Base-by-base conservation (phyloP, 345 rosid genomes). In the Rhodamnia argentea region DNA sequence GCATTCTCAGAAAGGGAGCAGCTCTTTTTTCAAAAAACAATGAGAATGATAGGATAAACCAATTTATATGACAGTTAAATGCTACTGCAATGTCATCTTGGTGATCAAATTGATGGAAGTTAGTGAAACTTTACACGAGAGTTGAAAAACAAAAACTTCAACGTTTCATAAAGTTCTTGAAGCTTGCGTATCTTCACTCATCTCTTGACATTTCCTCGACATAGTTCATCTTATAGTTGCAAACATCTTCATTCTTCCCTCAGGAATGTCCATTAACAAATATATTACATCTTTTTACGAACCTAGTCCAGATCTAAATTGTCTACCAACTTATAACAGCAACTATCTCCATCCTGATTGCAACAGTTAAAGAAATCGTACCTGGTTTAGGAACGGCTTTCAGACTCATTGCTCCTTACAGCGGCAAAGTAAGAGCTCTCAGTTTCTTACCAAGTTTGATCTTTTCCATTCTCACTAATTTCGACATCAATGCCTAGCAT, bases 301-400 rank as follows among this genome's bases (percentile, higher is more conserved):
- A 29, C 22, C 53, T 51, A 23, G 40, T 83, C 44, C 59, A 82
- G 53, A 40, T 52, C 42, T 20, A 53, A 53, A 51, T 51, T 53
- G 15, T 83, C 58, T 83, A 27, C 26, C 58, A 27, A 52, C 44
- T 53, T 50, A 55, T 70, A 70, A 70, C 42, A 29, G 47, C 7
- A 15, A 37, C 62, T 50, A 29, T 62, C 7, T 59, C 29, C 18
- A 29, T 22, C 27, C 29, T 74, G 23, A 47, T 84, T 84, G 52
- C 42, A 26, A 52, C 92, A 94, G 96, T 89, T 85, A 87, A 86
- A 83, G 93, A 91, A 84, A 55, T 92, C 83, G 40, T 91, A 55
- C 94, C 93, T 27, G 94, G 94, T 85, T 76, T 92, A n/a, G 84
- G 91, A n/a, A 84, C 93, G 9, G 86, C 58, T 81, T 91, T 93